phyloP scores from a whole-genome alignment of 2,329 filamentous ascomycete species.

The Podosphaera aphanis region DNA sequence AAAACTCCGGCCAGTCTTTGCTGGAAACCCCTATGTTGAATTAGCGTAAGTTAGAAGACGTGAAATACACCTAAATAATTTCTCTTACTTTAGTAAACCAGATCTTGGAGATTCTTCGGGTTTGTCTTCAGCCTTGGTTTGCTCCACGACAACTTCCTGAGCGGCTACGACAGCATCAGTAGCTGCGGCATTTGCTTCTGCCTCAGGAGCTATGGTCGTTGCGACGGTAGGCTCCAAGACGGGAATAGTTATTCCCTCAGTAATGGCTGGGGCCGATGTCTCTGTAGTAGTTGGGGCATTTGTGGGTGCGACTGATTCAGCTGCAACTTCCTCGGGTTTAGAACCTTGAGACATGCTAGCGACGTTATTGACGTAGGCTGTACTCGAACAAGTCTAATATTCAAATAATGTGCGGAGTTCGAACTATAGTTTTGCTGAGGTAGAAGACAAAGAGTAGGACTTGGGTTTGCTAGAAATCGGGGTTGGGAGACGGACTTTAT shows the following conservation, averaged over 20 bases:
- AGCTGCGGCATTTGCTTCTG: conserved; percentile 16
- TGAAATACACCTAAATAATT: not conserved
- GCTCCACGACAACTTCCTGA: not conserved
- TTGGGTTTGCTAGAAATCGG: not conserved
- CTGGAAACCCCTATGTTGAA: conserved; percentile 39
- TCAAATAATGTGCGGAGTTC: not conserved
- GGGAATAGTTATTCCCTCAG: conserved; percentile 26
- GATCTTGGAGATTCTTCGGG: not conserved
- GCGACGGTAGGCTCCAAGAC: conserved; percentile 24
- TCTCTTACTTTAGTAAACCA: not conserved
- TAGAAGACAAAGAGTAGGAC: not conserved
- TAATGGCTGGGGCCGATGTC: conserved; percentile 32
- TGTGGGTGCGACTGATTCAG: conserved; percentile 8
- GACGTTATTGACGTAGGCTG: not conserved
- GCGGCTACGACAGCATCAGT: not conserved
- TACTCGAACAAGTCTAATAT: conserved; percentile 2
- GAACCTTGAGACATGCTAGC: conserved; percentile 35
- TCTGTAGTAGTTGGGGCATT: conserved; percentile 18
- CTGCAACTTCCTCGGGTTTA: conserved; percentile 33
- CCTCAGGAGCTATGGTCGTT: conserved; percentile 33
- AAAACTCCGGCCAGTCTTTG: conserved; percentile 23
- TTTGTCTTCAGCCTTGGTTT: not conserved
- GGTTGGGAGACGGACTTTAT: not conserved
- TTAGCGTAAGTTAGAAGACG: not conserved
- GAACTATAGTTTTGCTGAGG: not conserved